These are phyloP conservation scores for Hippophae gyantsensis DNA, from an alignment of 306 rosid species.

Conservation along the genomic window DNA sequence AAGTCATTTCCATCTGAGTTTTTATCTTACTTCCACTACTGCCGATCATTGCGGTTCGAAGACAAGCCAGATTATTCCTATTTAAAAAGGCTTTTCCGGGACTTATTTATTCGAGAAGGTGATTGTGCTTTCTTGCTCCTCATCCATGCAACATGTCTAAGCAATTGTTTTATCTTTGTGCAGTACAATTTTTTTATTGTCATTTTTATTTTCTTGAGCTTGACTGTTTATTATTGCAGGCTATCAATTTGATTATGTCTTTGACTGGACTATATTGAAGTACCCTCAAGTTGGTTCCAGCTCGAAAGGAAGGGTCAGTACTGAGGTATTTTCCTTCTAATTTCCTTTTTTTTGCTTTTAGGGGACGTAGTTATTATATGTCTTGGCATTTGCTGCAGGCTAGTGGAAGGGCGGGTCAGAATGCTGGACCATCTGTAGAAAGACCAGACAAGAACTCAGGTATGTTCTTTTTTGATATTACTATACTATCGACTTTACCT, in stretches of 20 bases:
- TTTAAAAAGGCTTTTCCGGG: slow-evolving; percentile 89
- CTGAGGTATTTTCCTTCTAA: slow-evolving; percentile 7
- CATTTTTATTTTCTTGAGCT: slow-evolving; percentile 4
- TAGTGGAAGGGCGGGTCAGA: slow-evolving; percentile 62
- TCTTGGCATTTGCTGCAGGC: slow-evolving; percentile 54
- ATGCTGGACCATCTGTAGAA: slow-evolving; percentile 50
- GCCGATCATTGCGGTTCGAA: slow-evolving; percentile 91
- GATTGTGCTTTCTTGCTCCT: neutral
- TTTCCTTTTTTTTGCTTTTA: slow-evolving; percentile 8
- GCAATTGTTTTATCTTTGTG: neutral
- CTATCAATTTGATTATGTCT: slow-evolving; percentile 80
- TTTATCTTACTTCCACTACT: slow-evolving; percentile 93
- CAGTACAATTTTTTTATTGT: neutral
- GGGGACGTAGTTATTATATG: slow-evolving; percentile 27
- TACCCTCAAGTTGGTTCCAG: slow-evolving; percentile 61
- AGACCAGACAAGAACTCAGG: slow-evolving; percentile 79
- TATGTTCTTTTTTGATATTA: slow-evolving; percentile 21
- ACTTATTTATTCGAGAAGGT: slow-evolving; percentile 97
- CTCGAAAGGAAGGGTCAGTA: slow-evolving; percentile 75
- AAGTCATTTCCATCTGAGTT: slow-evolving; percentile 86
- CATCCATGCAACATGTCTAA: neutral
- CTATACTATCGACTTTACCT: slow-evolving; percentile 6
- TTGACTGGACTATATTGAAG: slow-evolving; percentile 84
- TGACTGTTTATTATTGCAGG: slow-evolving; percentile 40
- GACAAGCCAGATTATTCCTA: slow-evolving; percentile 99